A percentile compares a stretch with the other conserved stretches of the same genome.
These are phyloP conservation scores for Hypericum perforatum DNA, from an alignment of 345 rosid genomes.

Conservation along the genomic window DNA sequence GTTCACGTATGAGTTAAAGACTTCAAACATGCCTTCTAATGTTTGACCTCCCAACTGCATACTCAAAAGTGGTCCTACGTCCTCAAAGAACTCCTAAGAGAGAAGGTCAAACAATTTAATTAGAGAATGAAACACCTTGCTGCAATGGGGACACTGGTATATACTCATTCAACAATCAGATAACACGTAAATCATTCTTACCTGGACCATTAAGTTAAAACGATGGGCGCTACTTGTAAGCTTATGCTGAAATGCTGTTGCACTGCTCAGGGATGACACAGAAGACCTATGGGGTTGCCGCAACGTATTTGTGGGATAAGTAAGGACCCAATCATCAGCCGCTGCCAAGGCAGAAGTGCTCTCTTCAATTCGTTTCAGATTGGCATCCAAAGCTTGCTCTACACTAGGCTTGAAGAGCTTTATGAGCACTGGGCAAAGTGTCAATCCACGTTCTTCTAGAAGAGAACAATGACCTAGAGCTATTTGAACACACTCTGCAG, in stretches of 20 bases:
- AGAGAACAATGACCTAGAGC: conserved; percentile 99
- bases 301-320: conserved; percentile 46
- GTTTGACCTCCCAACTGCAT: conserved; percentile 97
- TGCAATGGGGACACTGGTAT: background rate
- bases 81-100: conserved; percentile 92
- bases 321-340: conserved; percentile 97
- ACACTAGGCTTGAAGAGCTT: conserved; percentile 92
- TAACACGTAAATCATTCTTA: conserved; percentile 19
- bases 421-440: conserved; percentile 82
- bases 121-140: conserved; percentile 9
- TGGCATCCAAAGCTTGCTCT: conserved; percentile 92
- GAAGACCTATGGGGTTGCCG: conserved; percentile 66
- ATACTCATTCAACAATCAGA: background rate
- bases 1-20: conserved; percentile 78
- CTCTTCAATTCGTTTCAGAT: conserved; percentile 93
- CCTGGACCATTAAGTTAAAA: conserved; percentile 99
- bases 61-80: conserved; percentile 90
- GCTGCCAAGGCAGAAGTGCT: conserved; percentile 99
- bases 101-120: conserved; percentile 1
- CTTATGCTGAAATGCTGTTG: conserved; percentile 65
- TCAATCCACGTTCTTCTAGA: conserved; percentile 87
- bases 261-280: conserved; percentile 31
- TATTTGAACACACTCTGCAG: conserved; percentile 98
- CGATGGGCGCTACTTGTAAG: conserved; percentile 96
- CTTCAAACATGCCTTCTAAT: conserved; percentile 87